Conservation (phyloP, 2,329 filamentous ascomycete species). For the Volutella citrinella region DNA sequence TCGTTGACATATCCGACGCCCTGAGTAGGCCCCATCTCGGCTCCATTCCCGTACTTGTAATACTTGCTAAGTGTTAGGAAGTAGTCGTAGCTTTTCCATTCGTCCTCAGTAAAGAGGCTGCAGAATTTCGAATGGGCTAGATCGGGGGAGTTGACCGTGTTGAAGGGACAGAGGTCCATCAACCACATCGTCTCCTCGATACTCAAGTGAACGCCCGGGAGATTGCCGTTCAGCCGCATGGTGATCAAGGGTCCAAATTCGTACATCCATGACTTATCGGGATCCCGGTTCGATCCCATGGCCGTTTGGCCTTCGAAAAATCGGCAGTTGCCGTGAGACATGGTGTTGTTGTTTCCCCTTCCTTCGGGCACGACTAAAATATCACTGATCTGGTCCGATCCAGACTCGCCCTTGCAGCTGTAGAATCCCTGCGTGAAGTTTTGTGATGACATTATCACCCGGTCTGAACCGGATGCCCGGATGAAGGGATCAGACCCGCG, state of each 20-base stretch:
- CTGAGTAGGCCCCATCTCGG: slow-evolving; percentile 76
- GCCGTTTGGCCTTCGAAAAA: slow-evolving; percentile 62
- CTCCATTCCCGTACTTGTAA: slow-evolving; percentile 77
- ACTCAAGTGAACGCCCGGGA: slow-evolving; percentile 66
- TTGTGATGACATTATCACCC: slow-evolving; percentile 71
- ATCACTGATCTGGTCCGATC: slow-evolving; percentile 45
- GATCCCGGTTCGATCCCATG: slow-evolving; percentile 44
- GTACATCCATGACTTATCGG: slow-evolving; percentile 56
- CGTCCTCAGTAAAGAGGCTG: slow-evolving; percentile 64
- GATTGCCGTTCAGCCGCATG: slow-evolving; percentile 64
- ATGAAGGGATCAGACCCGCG: slow-evolving; percentile 62
- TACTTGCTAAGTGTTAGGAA: slow-evolving; percentile 77
- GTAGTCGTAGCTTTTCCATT: slow-evolving; percentile 82
- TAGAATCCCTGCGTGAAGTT: slow-evolving; percentile 77
- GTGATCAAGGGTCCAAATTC: slow-evolving; percentile 67
- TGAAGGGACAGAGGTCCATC: slow-evolving; percentile 89
- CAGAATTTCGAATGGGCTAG: slow-evolving; percentile 68
- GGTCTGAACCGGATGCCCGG: slow-evolving; percentile 64
- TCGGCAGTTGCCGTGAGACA: slow-evolving; percentile 71
- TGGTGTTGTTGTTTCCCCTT: slow-evolving; percentile 70
- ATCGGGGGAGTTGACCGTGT: slow-evolving; percentile 64
- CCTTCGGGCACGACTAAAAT: slow-evolving; percentile 71
- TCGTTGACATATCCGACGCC: slow-evolving; percentile 88
- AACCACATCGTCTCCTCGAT: slow-evolving; percentile 62
- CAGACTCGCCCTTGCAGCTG: slow-evolving; percentile 32